Percentiles rank a stretch among this genome's conserved stretches.
These are phyloP conservation scores for Russula foetens DNA, from an alignment of 768 basidiomycete genomes.

Conservation along the genomic window DNA sequence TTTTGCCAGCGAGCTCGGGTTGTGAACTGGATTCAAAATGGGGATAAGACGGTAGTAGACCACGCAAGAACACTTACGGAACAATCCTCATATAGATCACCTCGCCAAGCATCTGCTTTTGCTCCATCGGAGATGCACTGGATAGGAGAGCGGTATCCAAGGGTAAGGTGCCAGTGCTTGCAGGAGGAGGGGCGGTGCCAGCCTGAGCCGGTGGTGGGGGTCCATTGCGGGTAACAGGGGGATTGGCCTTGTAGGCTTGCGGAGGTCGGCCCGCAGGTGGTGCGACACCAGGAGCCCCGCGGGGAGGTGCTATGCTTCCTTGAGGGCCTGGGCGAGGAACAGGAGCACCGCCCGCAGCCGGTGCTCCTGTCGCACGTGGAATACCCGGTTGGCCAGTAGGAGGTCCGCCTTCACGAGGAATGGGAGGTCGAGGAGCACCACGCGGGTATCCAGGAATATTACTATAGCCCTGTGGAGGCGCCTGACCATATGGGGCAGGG, in stretches of 20 bases:
- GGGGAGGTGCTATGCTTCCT: conserved; percentile 38
- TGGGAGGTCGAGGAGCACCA: conserved; percentile 53
- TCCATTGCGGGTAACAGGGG: conserved; percentile 28
- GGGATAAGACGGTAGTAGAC: conserved; percentile 12
- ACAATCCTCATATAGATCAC: conserved; percentile 89
- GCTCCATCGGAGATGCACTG: conserved; percentile 62
- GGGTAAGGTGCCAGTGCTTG: conserved; percentile 40
- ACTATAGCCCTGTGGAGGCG: conserved; percentile 65
- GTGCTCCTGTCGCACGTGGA: conserved; percentile 59
- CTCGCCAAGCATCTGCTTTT: conserved; percentile 99
- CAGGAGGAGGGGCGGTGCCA: conserved; percentile 34
- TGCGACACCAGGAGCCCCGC: conserved; percentile 37
- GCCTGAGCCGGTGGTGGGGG: conserved; percentile 30
- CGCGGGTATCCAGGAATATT: conserved; percentile 61
- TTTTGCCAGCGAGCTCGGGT: conserved; percentile 95
- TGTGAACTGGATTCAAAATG: conserved; percentile 45
- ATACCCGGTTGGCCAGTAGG: conserved; percentile 39
- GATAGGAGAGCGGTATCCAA: conserved; percentile 58
- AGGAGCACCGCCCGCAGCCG: conserved; percentile 33
- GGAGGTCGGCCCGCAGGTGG: conserved; percentile 34
- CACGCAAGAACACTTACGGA: conserved; percentile 42
- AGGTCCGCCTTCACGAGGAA: conserved; percentile 61
- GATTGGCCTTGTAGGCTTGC: conserved; percentile 27
- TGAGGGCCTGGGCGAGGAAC: conserved; percentile 59
- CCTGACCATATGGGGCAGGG: conserved; percentile 61